phyloP scores from a whole-genome alignment of 306 rosid genomes.

The Notholithocarpus densiflorus region DNA sequence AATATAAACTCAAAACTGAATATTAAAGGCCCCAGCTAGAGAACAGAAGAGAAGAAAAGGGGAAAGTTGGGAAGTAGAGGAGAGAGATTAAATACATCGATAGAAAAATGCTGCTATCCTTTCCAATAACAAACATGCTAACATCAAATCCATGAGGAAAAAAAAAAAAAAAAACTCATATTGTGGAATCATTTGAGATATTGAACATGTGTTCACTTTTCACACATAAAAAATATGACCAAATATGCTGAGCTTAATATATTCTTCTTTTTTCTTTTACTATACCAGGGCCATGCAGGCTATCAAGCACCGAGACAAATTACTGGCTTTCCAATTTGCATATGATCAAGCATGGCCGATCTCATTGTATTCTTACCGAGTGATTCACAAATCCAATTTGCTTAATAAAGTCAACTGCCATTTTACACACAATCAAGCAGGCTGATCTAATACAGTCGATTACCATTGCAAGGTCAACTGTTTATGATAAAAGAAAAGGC shows the following conservation, averaged over 20 bases:
- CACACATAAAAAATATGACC: neutral
- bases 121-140: neutral
- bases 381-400: neutral
- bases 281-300: neutral
- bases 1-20: neutral
- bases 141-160: neutral
- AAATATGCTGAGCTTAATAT: neutral
- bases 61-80: neutral
- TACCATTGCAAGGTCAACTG: neutral
- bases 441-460: neutral
- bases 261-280: neutral
- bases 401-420: neutral
- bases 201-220: neutral
- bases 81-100: neutral
- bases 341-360: neutral
- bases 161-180: neutral
- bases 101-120: neutral
- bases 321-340: neutral
- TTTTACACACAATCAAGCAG: neutral
- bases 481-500: neutral
- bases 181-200: neutral
- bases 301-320: neutral
- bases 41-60: neutral
- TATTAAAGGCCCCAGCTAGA: conserved; percentile 3
- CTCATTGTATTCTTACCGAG: neutral